Evolutionary conservation across 805 yeast genomes (phyloP).

Genomic region (Clavispora fructus): DNA sequence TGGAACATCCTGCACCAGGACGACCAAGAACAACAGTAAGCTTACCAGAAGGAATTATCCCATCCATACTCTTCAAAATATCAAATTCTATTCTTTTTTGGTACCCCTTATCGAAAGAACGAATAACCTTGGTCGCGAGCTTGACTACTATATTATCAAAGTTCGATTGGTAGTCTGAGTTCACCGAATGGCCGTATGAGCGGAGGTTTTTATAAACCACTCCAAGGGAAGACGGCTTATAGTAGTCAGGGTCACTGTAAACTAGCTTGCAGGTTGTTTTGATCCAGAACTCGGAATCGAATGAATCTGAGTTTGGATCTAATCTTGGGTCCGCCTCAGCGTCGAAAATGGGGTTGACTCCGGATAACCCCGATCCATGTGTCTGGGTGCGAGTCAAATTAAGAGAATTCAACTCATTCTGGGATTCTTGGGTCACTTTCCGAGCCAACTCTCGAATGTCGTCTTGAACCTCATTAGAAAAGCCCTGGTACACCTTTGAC

Average conservation of each 20-base stretch:
- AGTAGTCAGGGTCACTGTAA: slow-evolving; percentile 10
- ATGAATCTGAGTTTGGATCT: slow-evolving; percentile 9
- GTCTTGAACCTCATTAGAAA: background rate
- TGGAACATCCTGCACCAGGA: slow-evolving; percentile 40
- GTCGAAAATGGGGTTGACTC: slow-evolving; percentile 2
- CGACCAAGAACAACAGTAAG: slow-evolving; percentile 37
- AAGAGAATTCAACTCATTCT: background rate
- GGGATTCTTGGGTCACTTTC: background rate
- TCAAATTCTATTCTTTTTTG: slow-evolving; percentile 14
- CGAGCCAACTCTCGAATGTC: background rate
- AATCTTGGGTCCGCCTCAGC: slow-evolving; percentile 4
- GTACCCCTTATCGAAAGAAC: background rate
- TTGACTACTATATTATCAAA: slow-evolving; percentile 7
- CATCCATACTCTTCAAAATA: slow-evolving; percentile 32
- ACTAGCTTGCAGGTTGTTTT: slow-evolving; percentile 7
- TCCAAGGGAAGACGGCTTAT: slow-evolving; percentile 12
- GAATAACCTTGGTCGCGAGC: background rate
- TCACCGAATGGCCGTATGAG: slow-evolving; percentile 10
- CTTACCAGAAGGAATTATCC: slow-evolving; percentile 33
- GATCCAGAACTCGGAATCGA: slow-evolving; percentile 11
- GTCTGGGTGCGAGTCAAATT: background rate
- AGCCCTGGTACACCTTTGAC: background rate
- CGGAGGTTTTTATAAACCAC: slow-evolving; percentile 11
- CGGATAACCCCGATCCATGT: background rate
- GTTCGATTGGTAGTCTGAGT: slow-evolving; percentile 13